These are phyloP conservation scores for Nephelium lappaceum DNA, from an alignment of 345 rosid species.

Conservation along the genomic window DNA sequence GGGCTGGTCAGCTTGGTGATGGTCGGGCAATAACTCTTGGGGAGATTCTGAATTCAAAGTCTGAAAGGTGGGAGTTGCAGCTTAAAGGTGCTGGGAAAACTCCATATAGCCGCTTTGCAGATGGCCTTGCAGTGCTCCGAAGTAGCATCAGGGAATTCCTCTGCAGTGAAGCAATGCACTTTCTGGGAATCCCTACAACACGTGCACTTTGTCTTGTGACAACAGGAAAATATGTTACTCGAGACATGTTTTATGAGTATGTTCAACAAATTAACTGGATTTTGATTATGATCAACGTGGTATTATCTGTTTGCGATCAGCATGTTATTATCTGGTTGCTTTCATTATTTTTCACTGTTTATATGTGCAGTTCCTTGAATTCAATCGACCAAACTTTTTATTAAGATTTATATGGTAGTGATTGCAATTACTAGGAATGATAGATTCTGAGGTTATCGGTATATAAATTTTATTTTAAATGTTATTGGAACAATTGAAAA, in stretches of 20 bases:
- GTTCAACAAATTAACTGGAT: slow-evolving; percentile 30
- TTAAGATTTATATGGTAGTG: neutral
- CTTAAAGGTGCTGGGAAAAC: slow-evolving; percentile 98
- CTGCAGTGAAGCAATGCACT: slow-evolving; percentile 94
- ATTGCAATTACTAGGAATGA: neutral
- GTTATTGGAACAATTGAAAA: neutral
- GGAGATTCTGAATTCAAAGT: slow-evolving; percentile 75
- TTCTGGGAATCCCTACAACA: slow-evolving; percentile 92
- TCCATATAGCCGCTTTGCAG: slow-evolving; percentile 96
- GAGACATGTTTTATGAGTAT: slow-evolving; percentile 99
- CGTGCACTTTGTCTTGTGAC: slow-evolving; percentile 94
- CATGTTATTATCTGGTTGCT: neutral
- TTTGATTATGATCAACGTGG: neutral
- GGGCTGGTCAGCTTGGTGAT: slow-evolving; percentile 99
- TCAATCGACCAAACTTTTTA: neutral
- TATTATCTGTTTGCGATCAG: too few relatives aligned
- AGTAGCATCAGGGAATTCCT: slow-evolving; percentile 96
- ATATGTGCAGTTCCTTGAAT: neutral
- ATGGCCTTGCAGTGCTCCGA: slow-evolving; percentile 96
- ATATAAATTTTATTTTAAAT: neutral
- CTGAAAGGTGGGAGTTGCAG: slow-evolving; percentile 96
- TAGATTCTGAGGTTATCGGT: neutral
- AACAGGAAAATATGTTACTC: slow-evolving; percentile 86
- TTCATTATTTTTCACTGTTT: slow-evolving; percentile 2
- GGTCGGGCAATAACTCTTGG: slow-evolving; percentile 97